Evolutionary conservation across 257 asterid genomes (phyloP), one percentile per base, ranked within the genome.

Genomic region (Misopates orontium): DNA sequence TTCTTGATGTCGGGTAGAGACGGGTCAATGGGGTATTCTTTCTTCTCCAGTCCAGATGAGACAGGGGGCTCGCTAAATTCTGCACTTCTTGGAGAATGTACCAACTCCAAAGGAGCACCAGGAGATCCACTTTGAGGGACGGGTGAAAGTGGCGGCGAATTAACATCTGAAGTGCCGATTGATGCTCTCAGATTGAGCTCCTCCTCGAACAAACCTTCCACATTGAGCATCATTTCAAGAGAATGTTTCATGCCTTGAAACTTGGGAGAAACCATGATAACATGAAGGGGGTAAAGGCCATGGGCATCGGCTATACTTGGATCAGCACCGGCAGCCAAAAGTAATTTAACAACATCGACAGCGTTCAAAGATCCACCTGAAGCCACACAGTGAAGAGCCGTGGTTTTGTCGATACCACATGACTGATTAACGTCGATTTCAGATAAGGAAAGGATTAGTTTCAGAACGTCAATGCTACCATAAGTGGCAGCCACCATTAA

Each of bases 321-420:
- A 70, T 83, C 84, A 7, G 94, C 95, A 31, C 95, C 94, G 0
- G 95, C 91, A 14, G 80, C 80, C 69, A 90, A 71, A 40, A 88
- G 89, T 56, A 84, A 71, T 23, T 78, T 78, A 28, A 84, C 89
- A 42, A 53, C 74, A 8, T 80, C 87, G 56, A 76, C 53, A 5
- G 89, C 79, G 23, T 76, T 71, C 1, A 39, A 15, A 1, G 96
- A 83, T 62, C 96, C 94, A 63, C 95, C 86, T 15, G 94, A 84
- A 16, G 94, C 91, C n/a, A 96, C 96, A 69, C 88, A 88, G 74
- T 88, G 94, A 56, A 88, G 88, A 41, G 98, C 87, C 10, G 95
- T 88, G 75, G 69, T 80, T 62, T 82, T 82, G 67, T 84, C 89
- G 0, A 59, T 36, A 2, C 89, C 94, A 60, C 88, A 83, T 10